These are phyloP conservation scores for Sphagnum fallax DNA, from an alignment of 228 moss, liverwort and hornwort genomes.

Conservation along the genomic window DNA sequence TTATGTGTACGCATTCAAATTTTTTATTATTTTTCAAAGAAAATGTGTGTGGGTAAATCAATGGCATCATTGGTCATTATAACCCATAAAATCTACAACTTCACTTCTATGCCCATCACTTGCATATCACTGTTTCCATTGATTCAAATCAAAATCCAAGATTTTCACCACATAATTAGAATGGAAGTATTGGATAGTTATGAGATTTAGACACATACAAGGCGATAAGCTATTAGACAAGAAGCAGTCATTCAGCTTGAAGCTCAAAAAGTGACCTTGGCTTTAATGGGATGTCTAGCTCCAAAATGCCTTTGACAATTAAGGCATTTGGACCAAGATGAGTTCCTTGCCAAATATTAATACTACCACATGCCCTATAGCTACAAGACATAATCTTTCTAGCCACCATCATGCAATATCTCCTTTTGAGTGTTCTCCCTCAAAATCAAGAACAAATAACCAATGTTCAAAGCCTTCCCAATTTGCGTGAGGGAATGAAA, in stretches of 20 bases:
- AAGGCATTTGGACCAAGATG: conserved; percentile 52
- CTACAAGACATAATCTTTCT: conserved; percentile 65
- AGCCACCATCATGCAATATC: conserved; percentile 71
- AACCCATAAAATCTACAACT: conserved; percentile 67
- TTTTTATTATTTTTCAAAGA: conserved; percentile 37
- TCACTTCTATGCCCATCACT: conserved; percentile 25
- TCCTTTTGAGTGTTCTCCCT: conserved; percentile 2
- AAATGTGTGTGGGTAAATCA: conserved; percentile 49
- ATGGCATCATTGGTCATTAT: conserved; percentile 93
- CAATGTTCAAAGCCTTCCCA: conserved; percentile 61
- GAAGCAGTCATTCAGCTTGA: conserved; percentile 79
- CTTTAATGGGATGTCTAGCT: conserved; percentile 44
- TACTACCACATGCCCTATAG: conserved; percentile 71
- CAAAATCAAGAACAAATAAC: conserved; percentile 19
- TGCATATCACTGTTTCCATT: conserved; percentile 26
- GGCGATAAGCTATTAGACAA: conserved; percentile 61
- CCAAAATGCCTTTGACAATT: conserved; percentile 73
- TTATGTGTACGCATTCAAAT: no score
- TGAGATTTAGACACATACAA: conserved; percentile 22
- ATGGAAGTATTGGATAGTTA: not conserved
- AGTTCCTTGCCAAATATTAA: conserved; percentile 72
- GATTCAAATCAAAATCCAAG: no score
- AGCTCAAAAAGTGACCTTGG: conserved; percentile 79
- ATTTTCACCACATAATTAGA: no score
- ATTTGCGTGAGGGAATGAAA: conserved; percentile 49